Evolutionary conservation across 257 asterid genomes (phyloP), one percentile per base, ranked within the genome.

Genomic region (Nicotiana otophora): DNA sequence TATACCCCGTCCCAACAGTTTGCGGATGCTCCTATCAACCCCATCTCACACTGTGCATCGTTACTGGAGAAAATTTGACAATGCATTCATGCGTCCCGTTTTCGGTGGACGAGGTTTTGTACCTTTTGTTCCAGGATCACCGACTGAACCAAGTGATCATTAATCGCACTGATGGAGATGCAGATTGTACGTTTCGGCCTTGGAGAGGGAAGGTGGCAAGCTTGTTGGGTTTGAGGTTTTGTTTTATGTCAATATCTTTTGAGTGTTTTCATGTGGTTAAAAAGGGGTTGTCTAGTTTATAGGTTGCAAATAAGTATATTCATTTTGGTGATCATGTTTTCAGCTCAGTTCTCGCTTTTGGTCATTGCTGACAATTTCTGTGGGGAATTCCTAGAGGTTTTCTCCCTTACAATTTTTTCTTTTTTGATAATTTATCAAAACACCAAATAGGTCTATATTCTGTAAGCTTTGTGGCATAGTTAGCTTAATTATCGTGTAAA

Each of bases 41-140:
- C 98, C 99, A 26, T 84, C 95, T 63, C 95, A 88, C 54, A 96
- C 97, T 0, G 97, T 93, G 75, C 99, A 96, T 84, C 86, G 91
- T 89, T 94, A 94, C 20, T 96, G 99, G 99, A 92, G 98, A 82
- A 93, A 91, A 84, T 96, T 96, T 54, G 99, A 96, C 6, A 67
- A 96, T 5, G 92, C 93, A 39, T 90, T 94, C 89, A 96, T 96
- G 99, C 98, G 99, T 53, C 99, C 99, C 0, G 93, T 92, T 77
- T 96, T 96, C 28, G 99, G 99, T 26, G 99, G 99, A 15, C 97
- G 99, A 75, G 99, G 99, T 10, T 96, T 96, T 26, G 98, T 91
- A 9, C 98, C 98, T 0, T 94, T 62, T 12, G 93, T 90, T 4
- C 98, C 98, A 3, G 97, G 96, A 61, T 94, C 99, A 7, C 99